Conservation (phyloP, 345 rosid genomes). For the Xanthoceras sorbifolium region DNA sequence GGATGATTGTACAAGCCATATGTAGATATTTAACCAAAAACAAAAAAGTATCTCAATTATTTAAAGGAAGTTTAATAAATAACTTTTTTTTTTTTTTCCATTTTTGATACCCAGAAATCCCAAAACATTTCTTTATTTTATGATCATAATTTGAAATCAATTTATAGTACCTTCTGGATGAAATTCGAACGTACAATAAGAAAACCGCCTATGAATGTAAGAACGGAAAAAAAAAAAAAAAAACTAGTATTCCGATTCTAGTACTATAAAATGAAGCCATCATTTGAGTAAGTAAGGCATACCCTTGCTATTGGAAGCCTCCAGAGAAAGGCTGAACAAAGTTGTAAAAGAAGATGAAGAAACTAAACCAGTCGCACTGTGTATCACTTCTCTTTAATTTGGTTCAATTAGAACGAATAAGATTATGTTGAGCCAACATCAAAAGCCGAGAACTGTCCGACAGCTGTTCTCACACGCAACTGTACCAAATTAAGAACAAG, state of each 20-base stretch:
- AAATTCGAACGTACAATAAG: not conserved
- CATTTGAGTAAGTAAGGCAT: conserved; percentile 28
- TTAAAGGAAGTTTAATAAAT: not conserved
- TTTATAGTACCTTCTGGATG: not conserved
- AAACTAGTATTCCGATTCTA: conserved; percentile 20
- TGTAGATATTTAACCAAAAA: not conserved
- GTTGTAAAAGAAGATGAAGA: conserved; percentile 29
- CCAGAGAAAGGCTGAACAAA: conserved; percentile 25
- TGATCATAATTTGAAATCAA: not conserved
- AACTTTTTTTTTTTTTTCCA: not conserved
- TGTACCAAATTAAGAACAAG: conserved; percentile 37
- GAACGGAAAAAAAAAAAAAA: not conserved
- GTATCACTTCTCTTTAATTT: conserved; percentile 17
- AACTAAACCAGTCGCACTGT: conserved; percentile 23
- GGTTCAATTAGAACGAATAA: conserved; percentile 21
- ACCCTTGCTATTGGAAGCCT: conserved; percentile 31
- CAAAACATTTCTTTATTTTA: not conserved
- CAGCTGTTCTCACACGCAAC: conserved; percentile 63
- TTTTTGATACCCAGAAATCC: not conserved
- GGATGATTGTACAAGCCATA: not conserved
- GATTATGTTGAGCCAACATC: conserved; percentile 42
- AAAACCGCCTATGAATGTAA: not conserved
- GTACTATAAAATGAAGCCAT: conserved; percentile 4
- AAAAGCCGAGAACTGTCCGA: conserved; percentile 51
- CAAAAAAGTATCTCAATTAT: no score